Percentiles rank a stretch among this genome's conserved stretches.
These are phyloP conservation scores for Coemansia sp. DNA, from an alignment of 192 early-diverging fungal species.

Conservation along the genomic window DNA sequence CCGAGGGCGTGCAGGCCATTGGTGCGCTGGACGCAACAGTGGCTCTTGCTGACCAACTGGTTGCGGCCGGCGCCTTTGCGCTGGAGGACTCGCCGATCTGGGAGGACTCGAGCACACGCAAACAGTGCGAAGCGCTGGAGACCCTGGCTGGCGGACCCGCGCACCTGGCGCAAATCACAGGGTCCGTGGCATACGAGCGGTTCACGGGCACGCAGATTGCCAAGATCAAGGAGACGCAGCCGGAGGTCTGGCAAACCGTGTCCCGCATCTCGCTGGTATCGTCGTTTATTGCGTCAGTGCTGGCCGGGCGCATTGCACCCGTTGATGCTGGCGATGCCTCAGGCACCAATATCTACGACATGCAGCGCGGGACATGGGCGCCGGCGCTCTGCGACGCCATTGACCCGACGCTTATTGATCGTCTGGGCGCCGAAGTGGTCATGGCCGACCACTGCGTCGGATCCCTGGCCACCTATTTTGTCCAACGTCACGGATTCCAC, in stretches of 20 bases:
- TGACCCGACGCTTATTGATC: slow-evolving; percentile 30
- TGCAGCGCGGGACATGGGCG: slow-evolving; percentile 47
- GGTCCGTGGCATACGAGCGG: slow-evolving; percentile 77
- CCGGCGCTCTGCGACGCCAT: slow-evolving; percentile 19
- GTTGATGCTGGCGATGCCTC: slow-evolving; percentile 76
- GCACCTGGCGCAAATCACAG: slow-evolving; percentile 66
- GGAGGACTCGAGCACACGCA: slow-evolving; percentile 75
- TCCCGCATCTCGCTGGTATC: slow-evolving; percentile 71
- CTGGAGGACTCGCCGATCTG: slow-evolving; percentile 70
- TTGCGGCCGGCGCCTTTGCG: slow-evolving; percentile 55
- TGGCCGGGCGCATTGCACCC: slow-evolving; percentile 58
- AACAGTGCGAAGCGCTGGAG: slow-evolving; percentile 67
- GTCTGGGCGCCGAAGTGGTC: slow-evolving; percentile 53
- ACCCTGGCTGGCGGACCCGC: slow-evolving; percentile 62
- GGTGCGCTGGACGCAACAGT: slow-evolving; percentile 28
- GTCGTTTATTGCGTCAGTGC: slow-evolving; percentile 68
- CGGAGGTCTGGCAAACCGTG: slow-evolving; percentile 7
- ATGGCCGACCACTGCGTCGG: slow-evolving; percentile 54
- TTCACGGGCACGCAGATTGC: slow-evolving; percentile 77
- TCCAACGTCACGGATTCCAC: slow-evolving; percentile 63
- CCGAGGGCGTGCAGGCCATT: slow-evolving; percentile 51
- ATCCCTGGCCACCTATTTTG: slow-evolving; percentile 62
- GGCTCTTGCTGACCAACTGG: slow-evolving; percentile 58
- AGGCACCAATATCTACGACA: slow-evolving; percentile 80
- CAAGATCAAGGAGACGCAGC: slow-evolving; percentile 55